Percentiles rank a stretch among this genome's conserved stretches.
These are phyloP conservation scores for Discostella stelligeroides DNA, from an alignment of 108 stramenopile genomes.

Conservation along the genomic window DNA sequence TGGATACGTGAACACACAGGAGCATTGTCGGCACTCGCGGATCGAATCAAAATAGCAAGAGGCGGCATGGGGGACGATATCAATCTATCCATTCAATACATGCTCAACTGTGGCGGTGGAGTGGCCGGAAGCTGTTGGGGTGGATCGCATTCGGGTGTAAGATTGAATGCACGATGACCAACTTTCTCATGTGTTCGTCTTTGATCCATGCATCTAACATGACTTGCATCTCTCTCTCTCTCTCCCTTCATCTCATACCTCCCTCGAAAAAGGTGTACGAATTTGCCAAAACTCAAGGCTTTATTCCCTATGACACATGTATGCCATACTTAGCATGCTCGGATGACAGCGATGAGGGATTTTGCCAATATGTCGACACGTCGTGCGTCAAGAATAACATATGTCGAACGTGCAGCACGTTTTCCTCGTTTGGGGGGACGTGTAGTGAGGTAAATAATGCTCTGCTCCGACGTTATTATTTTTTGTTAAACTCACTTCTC, in stretches of 20 bases:
- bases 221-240: background rate
- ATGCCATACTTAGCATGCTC: slow-evolving; percentile 85
- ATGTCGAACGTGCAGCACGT: slow-evolving; percentile 71
- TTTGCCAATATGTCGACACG: slow-evolving; percentile 74
- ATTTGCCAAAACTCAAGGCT: slow-evolving; percentile 44
- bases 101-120: slow-evolving; percentile 78
- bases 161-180: slow-evolving; percentile 21
- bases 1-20: background rate
- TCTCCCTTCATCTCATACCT: background rate
- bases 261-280: slow-evolving; percentile 12
- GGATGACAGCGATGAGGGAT: slow-evolving; percentile 69
- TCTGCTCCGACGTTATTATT: too few relatives aligned
- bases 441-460: slow-evolving; percentile 29
- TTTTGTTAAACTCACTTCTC: too few relatives aligned
- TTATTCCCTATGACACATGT: slow-evolving; percentile 84
- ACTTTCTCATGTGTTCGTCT: background rate
- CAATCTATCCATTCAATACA: slow-evolving; percentile 72
- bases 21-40: slow-evolving; percentile 73
- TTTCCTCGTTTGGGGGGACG: slow-evolving; percentile 39
- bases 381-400: slow-evolving; percentile 70
- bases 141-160: slow-evolving; percentile 61
- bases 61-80: slow-evolving; percentile 57
- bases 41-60: slow-evolving; percentile 92
- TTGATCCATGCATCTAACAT: too few relatives aligned
- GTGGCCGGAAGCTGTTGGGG: slow-evolving; percentile 73